Conservation (phyloP, 2,329 filamentous ascomycete species). For the Alternaria gansuensis region DNA sequence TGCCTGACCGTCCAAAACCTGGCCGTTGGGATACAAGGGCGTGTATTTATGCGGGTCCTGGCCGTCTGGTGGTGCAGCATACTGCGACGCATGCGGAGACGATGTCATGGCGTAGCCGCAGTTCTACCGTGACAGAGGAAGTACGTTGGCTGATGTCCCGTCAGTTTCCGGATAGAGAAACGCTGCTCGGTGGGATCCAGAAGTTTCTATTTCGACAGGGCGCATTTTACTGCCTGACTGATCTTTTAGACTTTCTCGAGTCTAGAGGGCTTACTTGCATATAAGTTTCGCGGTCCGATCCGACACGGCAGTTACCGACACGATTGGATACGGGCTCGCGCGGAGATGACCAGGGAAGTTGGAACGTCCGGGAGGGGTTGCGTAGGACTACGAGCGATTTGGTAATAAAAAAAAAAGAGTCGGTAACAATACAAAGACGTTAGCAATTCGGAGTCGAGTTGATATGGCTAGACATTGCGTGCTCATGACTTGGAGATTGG, state of each 20-base stretch:
- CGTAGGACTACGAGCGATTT: neutral
- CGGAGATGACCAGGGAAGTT: neutral
- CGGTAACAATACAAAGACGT: neutral
- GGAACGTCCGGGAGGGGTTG: too few relatives aligned
- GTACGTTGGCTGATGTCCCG: constrained; percentile 22
- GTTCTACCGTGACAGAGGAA: constrained; percentile 28
- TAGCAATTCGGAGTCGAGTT: neutral
- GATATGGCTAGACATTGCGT: neutral
- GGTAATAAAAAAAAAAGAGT: neutral
- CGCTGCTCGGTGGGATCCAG: constrained; percentile 14
- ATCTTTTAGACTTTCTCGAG: neutral
- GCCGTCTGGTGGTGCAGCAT: constrained; percentile 27
- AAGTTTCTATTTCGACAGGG: neutral
- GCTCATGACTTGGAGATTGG: neutral
- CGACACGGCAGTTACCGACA: constrained; percentile 12
- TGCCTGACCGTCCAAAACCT: constrained; percentile 19
- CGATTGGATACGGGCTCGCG: constrained; percentile 1
- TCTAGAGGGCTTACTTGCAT: constrained; percentile 7
- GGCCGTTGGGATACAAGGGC: constrained; percentile 39
- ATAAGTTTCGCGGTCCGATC: constrained; percentile 17
- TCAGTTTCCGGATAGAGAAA: constrained; percentile 16
- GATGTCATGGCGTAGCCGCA: constrained; percentile 24
- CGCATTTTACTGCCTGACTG: constrained; percentile 5
- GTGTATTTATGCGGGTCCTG: constrained; percentile 44
- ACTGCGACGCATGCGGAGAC: constrained; percentile 28